phyloP scores from a whole-genome alignment of 148 eudicot species.

The Silene uniflora region DNA sequence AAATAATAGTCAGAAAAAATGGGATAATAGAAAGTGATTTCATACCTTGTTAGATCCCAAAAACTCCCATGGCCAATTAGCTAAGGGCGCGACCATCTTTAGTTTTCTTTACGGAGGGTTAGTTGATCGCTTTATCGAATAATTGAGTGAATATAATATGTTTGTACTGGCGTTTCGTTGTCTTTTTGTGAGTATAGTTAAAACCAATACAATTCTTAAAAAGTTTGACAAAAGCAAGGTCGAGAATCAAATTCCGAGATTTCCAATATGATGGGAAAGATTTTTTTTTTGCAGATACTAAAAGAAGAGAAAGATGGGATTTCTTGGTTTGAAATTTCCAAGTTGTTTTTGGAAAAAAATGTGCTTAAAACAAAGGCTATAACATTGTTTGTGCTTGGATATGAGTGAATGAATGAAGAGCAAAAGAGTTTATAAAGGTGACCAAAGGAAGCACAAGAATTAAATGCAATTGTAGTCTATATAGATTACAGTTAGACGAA shows the following conservation, averaged over 20 bases:
- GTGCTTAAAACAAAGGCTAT: slow-evolving; percentile 8
- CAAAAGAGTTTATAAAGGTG: slow-evolving; percentile 27
- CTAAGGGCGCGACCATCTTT: slow-evolving; percentile 54
- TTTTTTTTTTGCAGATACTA: neutral
- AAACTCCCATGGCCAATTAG: slow-evolving; percentile 77
- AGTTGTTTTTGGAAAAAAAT: neutral
- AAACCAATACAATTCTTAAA: neutral
- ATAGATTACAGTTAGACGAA: slow-evolving; percentile 28
- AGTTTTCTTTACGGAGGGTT: neutral
- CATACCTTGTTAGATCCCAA: slow-evolving; percentile 70
- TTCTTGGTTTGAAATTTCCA: neutral
- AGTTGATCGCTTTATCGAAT: slow-evolving; percentile 1
- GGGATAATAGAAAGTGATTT: neutral
- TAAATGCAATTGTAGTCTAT: slow-evolving; percentile 23
- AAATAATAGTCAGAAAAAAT: neutral
- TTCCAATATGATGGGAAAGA: neutral
- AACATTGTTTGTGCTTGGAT: slow-evolving; percentile 5
- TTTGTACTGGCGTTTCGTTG: neutral
- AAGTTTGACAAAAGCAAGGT: neutral
- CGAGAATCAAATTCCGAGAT: neutral
- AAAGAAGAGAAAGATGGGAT: neutral
- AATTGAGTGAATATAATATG: neutral
- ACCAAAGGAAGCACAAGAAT: slow-evolving; percentile 11
- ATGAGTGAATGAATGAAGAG: slow-evolving; percentile 18
- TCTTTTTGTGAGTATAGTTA: slow-evolving; percentile 11